A percentile compares a stretch with the other conserved stretches of the same genome.
Evolutionary conservation across 140 eudicot genomes (phyloP).

Genomic region (Anethum foeniculum): DNA sequence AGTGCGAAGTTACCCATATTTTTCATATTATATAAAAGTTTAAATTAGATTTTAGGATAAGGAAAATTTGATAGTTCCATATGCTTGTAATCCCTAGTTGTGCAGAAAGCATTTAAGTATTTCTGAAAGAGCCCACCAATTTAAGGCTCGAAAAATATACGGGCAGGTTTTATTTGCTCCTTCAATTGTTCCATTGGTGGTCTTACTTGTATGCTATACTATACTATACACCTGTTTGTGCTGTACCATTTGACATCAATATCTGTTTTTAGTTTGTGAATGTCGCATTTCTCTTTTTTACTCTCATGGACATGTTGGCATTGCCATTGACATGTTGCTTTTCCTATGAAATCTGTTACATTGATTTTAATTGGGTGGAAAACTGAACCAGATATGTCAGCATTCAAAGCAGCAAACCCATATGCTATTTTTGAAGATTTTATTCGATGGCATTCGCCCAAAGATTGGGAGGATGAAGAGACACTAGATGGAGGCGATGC

Average conservation of each 20-base stretch:
- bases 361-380: not conserved
- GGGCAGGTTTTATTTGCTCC: not conserved
- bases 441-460: slow-evolving; percentile 98
- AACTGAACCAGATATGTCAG: slow-evolving; percentile 74
- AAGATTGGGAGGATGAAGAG: slow-evolving; percentile 79
- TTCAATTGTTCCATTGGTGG: not conserved
- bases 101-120: not conserved
- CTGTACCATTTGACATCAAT: not conserved
- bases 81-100: not conserved
- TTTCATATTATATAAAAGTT: not conserved
- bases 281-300: not conserved
- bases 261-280: not conserved
- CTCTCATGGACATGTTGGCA: not conserved
- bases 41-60: not conserved
- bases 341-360: not conserved
- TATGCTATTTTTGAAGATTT: slow-evolving; percentile 91
- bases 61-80: not conserved
- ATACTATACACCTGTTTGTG: not conserved
- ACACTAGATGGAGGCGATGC: slow-evolving; percentile 19
- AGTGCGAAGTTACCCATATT: not conserved
- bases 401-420: slow-evolving; percentile 95
- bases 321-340: not conserved
- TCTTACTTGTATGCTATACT: not conserved
- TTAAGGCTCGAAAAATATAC: not conserved
- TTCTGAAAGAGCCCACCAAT: not conserved